Evolutionary conservation across 805 yeast genomes (phyloP).

Genomic region (Candida hungchunana): DNA sequence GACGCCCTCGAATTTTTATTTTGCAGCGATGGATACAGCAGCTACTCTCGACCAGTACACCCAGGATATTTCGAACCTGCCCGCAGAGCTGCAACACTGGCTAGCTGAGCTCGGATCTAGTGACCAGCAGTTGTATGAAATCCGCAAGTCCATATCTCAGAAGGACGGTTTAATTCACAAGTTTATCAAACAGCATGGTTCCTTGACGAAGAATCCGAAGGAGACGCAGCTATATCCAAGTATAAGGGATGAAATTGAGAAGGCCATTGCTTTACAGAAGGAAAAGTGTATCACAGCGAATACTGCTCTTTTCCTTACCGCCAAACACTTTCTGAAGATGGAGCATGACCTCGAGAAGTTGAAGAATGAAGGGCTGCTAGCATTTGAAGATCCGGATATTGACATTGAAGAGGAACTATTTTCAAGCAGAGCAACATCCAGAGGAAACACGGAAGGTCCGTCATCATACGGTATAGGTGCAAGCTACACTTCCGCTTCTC

Average conservation of each 20-base stretch:
- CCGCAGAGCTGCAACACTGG: slow-evolving; percentile 78
- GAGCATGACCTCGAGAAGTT: slow-evolving; percentile 73
- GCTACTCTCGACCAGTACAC: slow-evolving; percentile 69
- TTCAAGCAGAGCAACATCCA: slow-evolving; percentile 27
- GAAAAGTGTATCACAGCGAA: slow-evolving; percentile 78
- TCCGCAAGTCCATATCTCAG: slow-evolving; percentile 59
- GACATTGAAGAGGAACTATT: slow-evolving; percentile 33
- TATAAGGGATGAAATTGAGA: slow-evolving; percentile 63
- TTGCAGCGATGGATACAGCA: slow-evolving; percentile 88
- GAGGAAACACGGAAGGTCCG: slow-evolving; percentile 25
- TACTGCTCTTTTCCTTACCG: slow-evolving; percentile 72
- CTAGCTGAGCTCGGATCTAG: slow-evolving; percentile 72
- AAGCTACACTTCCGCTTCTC: not conserved
- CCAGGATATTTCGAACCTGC: slow-evolving; percentile 74
- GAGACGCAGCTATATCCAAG: slow-evolving; percentile 64
- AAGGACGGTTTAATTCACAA: slow-evolving; percentile 81
- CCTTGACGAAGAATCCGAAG: slow-evolving; percentile 74
- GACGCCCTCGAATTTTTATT: too few species aligned
- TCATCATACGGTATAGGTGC: not conserved
- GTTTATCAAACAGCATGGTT: slow-evolving; percentile 77
- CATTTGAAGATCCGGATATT: slow-evolving; percentile 37
- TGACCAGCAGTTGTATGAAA: slow-evolving; percentile 63
- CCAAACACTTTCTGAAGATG: slow-evolving; percentile 68
- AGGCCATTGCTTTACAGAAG: slow-evolving; percentile 59
- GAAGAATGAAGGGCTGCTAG: slow-evolving; percentile 77